Conservation (phyloP, 148 eudicot species). For the Heliosperma pusillum region DNA sequence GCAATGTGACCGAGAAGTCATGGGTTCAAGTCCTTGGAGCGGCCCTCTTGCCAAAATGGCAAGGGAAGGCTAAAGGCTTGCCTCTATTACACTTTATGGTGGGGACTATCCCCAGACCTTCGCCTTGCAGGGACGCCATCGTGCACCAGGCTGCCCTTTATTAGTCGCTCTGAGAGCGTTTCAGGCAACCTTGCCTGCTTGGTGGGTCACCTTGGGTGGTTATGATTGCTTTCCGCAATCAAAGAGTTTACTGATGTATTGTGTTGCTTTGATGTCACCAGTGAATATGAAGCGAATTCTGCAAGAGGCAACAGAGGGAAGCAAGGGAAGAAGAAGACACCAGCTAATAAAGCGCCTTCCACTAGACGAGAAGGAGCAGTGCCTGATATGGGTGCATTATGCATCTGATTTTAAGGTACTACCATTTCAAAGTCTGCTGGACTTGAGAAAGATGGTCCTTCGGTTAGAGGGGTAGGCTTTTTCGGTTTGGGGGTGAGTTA, state of each 20-base stretch:
- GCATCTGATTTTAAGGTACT: constrained; percentile 56
- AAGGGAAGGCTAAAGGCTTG: no score
- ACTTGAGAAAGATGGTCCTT: background rate
- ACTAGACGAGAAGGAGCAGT: constrained; percentile 38
- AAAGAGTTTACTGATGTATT: background rate
- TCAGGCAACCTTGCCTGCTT: background rate
- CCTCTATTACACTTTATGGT: no score
- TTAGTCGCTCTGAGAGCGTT: background rate
- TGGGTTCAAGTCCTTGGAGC: no score
- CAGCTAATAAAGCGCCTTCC: constrained; percentile 25
- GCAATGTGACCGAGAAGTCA: no score
- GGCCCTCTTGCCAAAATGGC: no score
- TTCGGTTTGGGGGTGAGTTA: background rate
- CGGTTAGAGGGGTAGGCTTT: background rate
- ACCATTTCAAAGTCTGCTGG: background rate
- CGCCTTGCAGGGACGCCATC: no score
- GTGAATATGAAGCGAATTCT: constrained; percentile 42
- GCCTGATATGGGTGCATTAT: constrained; percentile 76
- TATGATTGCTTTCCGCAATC: background rate
- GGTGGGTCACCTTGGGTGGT: background rate
- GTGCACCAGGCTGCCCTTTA: no score
- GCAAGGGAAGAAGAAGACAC: constrained; percentile 56
- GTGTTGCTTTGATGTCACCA: constrained; percentile 28
- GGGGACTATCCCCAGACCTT: no score
- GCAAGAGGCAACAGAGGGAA: constrained; percentile 55